Base-by-base conservation (phyloP, 441 rosid genomes). In the Raphanus hybrid region DNA sequence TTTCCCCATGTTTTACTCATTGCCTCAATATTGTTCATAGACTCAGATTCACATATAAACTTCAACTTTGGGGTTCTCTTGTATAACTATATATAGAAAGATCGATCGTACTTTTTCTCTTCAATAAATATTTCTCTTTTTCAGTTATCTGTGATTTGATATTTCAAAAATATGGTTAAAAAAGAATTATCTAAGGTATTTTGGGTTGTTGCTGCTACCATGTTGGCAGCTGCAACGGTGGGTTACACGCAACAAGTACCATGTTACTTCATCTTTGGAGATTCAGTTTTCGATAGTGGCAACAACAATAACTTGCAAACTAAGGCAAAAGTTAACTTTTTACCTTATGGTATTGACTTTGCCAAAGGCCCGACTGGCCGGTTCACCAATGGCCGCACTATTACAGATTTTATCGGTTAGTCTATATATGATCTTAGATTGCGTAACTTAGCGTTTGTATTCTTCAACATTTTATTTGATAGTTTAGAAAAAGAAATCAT, bases 331-430 rank as follows among this genome's bases (percentile, higher is more conserved):
- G 84, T 77, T 64, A 78, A 87, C 63, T 84, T 6, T 69, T 29
- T 39, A 9, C 88, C 90, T 23, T 87, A 85, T n/a, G 87, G 88
- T 16, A 77, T 82, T 69, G 86, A 85, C 50, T 87, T 84, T 59
- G 82, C 82, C 1, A 10, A 29, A 34, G 88, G 88, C 20, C 82
- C 88, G 3, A 84, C 88, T 0, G 87, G 88, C 75, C 80, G 90
- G 64, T 85, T 85, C 60, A 67, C 64, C 10, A 81, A 85, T 71
- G 90, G 88, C 64, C 81, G 84, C 29, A 85, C 67, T 59, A 70
- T 75, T 0, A 39, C 74, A 5, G 88, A 87, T 71, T 1, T 85
- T 34, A 74, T 85, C 71, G 87, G 82, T 85, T 63, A 35, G 70
- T 57, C 14, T 55, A 69, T 27, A 16, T 58, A 54, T 27, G 35